Evolutionary conservation across 2,329 filamentous ascomycete genomes (phyloP), one percentile per base, ranked within the genome.

Genomic region (Ramichloridium luteum): DNA sequence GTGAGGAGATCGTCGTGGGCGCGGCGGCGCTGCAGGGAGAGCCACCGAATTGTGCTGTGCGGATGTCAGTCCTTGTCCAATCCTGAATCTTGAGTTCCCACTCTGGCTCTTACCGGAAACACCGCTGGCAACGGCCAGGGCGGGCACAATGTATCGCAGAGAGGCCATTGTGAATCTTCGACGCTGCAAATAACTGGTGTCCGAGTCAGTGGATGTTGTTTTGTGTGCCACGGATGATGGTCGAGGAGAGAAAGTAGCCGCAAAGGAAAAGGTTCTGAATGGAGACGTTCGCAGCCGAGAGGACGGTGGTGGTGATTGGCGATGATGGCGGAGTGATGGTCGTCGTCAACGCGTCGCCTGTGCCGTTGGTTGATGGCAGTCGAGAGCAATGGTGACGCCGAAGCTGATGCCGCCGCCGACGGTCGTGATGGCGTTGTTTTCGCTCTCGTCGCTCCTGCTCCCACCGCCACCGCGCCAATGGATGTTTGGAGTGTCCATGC

Each of bases 1-100:
- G 61, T 62, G 56, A 65, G 56, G 68, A 67, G 62, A 84, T 67
- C 45, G 71, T 75, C 37, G 56, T 64, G 58, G 60, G 68, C 44
- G 55, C 64, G 48, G 57, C 50, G 35, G 38, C 46, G 38, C 54
- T 59, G 55, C 63, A 66, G 32, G 40, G 43, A 36, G 26, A 12
- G 18, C 16, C 16, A 28, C 31, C 27, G 27, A 49, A 45, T 39
- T 30, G 16, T 16, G 27, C 11, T n/a, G 27, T 9, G 15, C 12
- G 11, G 4, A 28, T 5, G 8, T 28, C 17, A 32, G 20, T 10
- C 6, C n/a, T 8, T 4, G 3, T 18, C 13, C 15, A 16, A 18
- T 29, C 16, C 13, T 4, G 5, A 13, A 16, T 12, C 10, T 17
- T 6, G 13, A 13, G 10, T 23, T 34, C 27, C 29, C n/a, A n/a